Conservation (phyloP, 805 yeast species). For the Ogataea philodendri region DNA sequence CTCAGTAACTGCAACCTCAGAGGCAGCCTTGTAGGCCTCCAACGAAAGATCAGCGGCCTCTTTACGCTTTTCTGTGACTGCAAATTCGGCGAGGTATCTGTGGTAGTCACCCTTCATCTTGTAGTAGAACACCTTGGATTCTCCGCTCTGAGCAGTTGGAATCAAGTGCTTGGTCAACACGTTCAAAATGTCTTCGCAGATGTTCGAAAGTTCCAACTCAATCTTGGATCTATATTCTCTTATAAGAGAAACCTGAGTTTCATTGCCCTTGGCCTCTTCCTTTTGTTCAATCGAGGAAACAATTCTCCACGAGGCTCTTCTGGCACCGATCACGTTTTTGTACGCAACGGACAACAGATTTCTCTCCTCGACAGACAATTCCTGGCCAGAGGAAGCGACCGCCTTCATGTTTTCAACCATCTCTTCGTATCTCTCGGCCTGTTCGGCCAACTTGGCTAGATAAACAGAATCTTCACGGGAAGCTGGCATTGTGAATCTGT, state of each 20-base stretch:
- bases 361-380: constrained; percentile 96
- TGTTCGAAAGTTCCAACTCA: constrained; percentile 86
- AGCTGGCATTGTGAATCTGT: constrained; percentile 52
- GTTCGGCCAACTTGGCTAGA: constrained; percentile 97
- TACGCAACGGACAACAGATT: constrained; percentile 95
- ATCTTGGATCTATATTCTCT: constrained; percentile 94
- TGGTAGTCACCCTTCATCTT: constrained; percentile 99
- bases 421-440: constrained; percentile 99
- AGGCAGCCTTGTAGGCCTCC: constrained; percentile 92
- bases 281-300: constrained; percentile 97
- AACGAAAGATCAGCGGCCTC: constrained; percentile 89
- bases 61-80: constrained; percentile 86
- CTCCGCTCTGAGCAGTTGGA: constrained; percentile 93
- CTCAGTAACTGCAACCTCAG: constrained; percentile 95
- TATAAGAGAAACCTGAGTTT: constrained; percentile 82
- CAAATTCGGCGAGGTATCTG: constrained; percentile 97
- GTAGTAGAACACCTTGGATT: constrained; percentile 96
- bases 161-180: constrained; percentile 88
- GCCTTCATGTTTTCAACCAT: constrained; percentile 98
- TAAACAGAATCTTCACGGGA: constrained; percentile 98
- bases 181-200: constrained; percentile 88
- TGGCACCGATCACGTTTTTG: constrained; percentile 97
- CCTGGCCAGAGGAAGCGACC: constrained; percentile 95
- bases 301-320: constrained; percentile 99
- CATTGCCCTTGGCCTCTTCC: constrained; percentile 95